Conservation (phyloP, 2,329 filamentous ascomycete species). For the Didymella exigua region DNA sequence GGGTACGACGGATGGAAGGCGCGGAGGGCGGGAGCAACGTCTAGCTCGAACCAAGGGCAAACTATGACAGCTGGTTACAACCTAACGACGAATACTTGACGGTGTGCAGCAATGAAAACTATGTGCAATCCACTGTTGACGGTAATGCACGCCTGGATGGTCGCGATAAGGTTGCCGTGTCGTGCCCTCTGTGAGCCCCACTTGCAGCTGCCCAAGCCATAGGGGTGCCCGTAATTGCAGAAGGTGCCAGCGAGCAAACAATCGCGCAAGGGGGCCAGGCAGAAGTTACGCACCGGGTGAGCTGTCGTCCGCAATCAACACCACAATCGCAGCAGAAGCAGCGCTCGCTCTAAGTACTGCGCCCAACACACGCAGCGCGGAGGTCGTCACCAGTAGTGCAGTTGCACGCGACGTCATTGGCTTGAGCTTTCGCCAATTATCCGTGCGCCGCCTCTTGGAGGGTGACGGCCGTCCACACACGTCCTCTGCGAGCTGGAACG, state of each 20-base stretch:
- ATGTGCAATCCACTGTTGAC: background rate
- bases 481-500: conserved; percentile 34
- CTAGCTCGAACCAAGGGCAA: conserved; percentile 14
- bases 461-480: conserved; percentile 32
- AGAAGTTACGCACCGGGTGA: background rate
- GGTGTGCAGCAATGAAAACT: background rate
- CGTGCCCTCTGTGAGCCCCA: conserved; percentile 10
- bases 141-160: conserved; percentile 7
- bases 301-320: background rate
- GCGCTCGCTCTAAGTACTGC: conserved; percentile 7
- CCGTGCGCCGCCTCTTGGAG: conserved; percentile 26
- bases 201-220: conserved; percentile 11
- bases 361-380: conserved; percentile 1
- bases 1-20: conserved; percentile 12
- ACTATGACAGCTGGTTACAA: conserved; percentile 7
- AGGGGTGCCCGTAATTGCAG: conserved; percentile 1
- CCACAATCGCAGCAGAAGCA: background rate
- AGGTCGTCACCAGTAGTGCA: conserved; percentile 13
- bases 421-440: conserved; percentile 26
- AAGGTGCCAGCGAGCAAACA: conserved; percentile 6
- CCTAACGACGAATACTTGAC: background rate
- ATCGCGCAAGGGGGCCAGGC: conserved; percentile 1
- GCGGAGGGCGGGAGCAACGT: conserved; percentile 17
- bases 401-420: conserved; percentile 32
- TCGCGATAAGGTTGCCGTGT: conserved; percentile 11